These are phyloP conservation scores for Massariosphaeria phaeospora DNA, from an alignment of 495 filamentous ascomycete genomes.

Conservation along the genomic window DNA sequence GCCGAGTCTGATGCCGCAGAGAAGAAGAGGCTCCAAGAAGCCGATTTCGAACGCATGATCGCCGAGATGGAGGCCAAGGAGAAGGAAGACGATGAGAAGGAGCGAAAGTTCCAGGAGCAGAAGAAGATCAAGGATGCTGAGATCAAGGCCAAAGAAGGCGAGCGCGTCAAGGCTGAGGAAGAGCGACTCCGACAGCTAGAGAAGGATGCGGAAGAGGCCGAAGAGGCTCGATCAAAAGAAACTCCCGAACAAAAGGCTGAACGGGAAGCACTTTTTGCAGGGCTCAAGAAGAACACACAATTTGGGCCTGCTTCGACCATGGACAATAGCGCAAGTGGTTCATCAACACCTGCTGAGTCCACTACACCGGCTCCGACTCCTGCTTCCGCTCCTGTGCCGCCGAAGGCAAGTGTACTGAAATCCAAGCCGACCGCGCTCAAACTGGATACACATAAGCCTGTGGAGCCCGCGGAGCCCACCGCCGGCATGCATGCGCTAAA, in stretches of 20 bases:
- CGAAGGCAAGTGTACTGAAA: slow-evolving; percentile 48
- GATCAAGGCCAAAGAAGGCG: slow-evolving; percentile 37
- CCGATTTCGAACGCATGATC: slow-evolving; percentile 41
- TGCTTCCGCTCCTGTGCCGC: slow-evolving; percentile 25
- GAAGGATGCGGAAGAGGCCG: slow-evolving; percentile 42
- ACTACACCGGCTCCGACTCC: slow-evolving; percentile 42
- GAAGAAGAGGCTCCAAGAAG: slow-evolving; percentile 35
- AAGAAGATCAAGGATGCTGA: slow-evolving; percentile 24
- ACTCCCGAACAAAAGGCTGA: slow-evolving; percentile 37
- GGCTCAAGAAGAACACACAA: slow-evolving; percentile 52
- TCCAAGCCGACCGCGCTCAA: slow-evolving; percentile 77
- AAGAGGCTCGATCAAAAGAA: slow-evolving; percentile 36
- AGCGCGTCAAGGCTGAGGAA: slow-evolving; percentile 33
- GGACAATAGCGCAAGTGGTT: slow-evolving; percentile 50
- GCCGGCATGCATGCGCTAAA: slow-evolving; percentile 86
- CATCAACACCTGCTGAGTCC: slow-evolving; percentile 44
- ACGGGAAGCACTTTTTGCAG: slow-evolving; percentile 45
- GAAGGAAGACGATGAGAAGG: slow-evolving; percentile 39
- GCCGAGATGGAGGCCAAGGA: slow-evolving; percentile 43
- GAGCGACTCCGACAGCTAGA: slow-evolving; percentile 40
- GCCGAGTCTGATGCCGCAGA: slow-evolving; percentile 32
- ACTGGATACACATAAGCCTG: slow-evolving; percentile 71
- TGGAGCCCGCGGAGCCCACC: slow-evolving; percentile 85
- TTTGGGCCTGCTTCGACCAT: slow-evolving; percentile 46
- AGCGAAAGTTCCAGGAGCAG: slow-evolving; percentile 40